Evolutionary conservation across 2,329 filamentous ascomycete genomes (phyloP), one percentile per base, ranked within the genome.

Genomic region (Hypomyces perniciosus): DNA sequence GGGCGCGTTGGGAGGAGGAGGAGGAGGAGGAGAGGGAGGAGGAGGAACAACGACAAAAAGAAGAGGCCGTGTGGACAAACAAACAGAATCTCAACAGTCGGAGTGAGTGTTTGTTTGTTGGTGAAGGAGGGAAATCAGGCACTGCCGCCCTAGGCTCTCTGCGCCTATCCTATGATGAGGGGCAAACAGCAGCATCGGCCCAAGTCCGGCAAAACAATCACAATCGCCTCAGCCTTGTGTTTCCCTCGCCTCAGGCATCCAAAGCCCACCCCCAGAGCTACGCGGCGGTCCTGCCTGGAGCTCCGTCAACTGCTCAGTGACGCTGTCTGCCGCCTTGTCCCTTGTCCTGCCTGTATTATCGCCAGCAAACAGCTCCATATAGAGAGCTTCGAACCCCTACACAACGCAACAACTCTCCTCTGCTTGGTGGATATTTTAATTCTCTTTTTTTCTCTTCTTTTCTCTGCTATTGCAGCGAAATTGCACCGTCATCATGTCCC

Each of bases 401-500:
- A 20, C 20, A 20, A 20, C 20, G 20, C 20, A 20, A 20, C 20
- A 20, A 3, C 20, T 3, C 20, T 20, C 20, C 20, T 20, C 20
- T 20, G 20, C 20, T 20, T 20, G 20, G 20, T 29, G 8, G 9
- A 30, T 7, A n/a, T 13, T 29, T 43, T 10, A 30, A 31, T 31
- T 30, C 28, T 44, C 37, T 31, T 28, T 39, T 8, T 44, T 39
- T 28, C 29, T 12, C 26, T n/a, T 27, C 34, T 28, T 12, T 8
- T 37, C 9, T 13, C 28, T 13, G n/a, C 28, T 8, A 28, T 29
- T 28, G 7, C 27, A 42, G 6, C 37, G 43, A 51, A 37, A 44
- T 31, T 51, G 51, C 48, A 43, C 48, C 48, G 52, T 62, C 73
- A 78, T 62, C 72, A 96, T 96, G 91, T 95, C 91, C 72, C 87